Evolutionary conservation across 495 filamentous ascomycete species (phyloP), one percentile per base, ranked within the genome.

Genomic region (Margaritispora aquatica): DNA sequence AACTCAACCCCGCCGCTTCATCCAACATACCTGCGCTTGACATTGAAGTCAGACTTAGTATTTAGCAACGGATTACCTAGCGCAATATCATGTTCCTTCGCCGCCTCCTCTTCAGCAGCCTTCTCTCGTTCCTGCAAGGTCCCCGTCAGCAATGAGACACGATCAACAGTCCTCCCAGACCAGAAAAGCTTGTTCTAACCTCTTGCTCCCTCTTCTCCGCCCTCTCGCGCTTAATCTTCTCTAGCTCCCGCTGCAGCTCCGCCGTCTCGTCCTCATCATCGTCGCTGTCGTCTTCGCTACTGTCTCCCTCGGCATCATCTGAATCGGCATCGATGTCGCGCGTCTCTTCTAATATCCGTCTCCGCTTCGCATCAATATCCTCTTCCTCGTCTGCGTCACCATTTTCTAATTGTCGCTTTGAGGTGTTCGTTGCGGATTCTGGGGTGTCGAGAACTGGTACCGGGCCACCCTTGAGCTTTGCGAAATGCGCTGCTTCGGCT

Each of bases 41-140:
- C 78, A 41, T 83, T 84, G 67, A 88, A 90, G 61, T 90, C 86
- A 15, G 75, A 65, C 58, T 80, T 81, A 0, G 87, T 69, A 65
- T 96, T 97, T 24, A 98, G 78, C 41, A 98, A 74, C 19, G 94
- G 95, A 69, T 98, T 98, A 17, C 94, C 94, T 50, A 88, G 75
- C 24, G 94, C 93, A 63, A 98, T 96, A 59, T 96, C 89, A 55
- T 83, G 76, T 71, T 97, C 94, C 29, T 88, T 80, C 66, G 88
- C 80, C 68, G 89, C 92, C 69, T 93, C 77, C 64, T 97, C 94
- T 56, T 83, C 77, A 9, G 81, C 87, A 23, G 82, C 86, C 54
- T 84, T 84, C 68, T 90, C 91, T 29, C 79, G 83, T 68, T 92
- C 90, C 82, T 88, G 58, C 36, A 51, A 29, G 19, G 29, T 58